Percentiles rank a stretch among this genome's conserved stretches.
These are phyloP conservation scores for Penicillium canariense DNA, from an alignment of 495 filamentous ascomycete species.

Conservation along the genomic window DNA sequence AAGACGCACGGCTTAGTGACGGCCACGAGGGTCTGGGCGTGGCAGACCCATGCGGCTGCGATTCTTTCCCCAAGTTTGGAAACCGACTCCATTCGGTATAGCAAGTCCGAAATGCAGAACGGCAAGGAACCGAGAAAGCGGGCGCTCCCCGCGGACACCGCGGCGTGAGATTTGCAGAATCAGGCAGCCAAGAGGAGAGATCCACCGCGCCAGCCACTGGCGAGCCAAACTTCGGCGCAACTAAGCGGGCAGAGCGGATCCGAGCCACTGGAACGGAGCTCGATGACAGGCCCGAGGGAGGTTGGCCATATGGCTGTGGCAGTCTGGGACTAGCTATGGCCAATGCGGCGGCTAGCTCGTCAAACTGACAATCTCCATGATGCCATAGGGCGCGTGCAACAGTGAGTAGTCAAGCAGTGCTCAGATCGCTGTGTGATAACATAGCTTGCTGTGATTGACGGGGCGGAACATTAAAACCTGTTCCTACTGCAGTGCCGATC, in stretches of 20 bases:
- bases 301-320: neutral
- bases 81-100: slow-evolving; percentile 6
- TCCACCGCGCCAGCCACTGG: slow-evolving; percentile 12
- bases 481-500: neutral
- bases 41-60: slow-evolving; percentile 5
- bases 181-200: slow-evolving; percentile 25
- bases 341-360: slow-evolving; percentile 7
- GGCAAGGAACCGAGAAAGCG: neutral
- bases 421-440: neutral
- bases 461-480: neutral
- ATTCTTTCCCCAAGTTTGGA: slow-evolving; percentile 22
- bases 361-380: neutral
- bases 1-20: neutral
- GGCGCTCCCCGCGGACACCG: slow-evolving; percentile 17
- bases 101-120: neutral
- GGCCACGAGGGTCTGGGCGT: slow-evolving; percentile 3
- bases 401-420: neutral
- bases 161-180: slow-evolving; percentile 15
- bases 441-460: neutral
- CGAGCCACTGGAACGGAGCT: neutral
- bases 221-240: neutral
- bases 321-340: neutral
- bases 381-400: neutral
- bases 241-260: slow-evolving; percentile 1
- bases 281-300: neutral